These are phyloP conservation scores for Neofusicoccum laricinum DNA, from an alignment of 2,329 filamentous ascomycete genomes.

Conservation along the genomic window DNA sequence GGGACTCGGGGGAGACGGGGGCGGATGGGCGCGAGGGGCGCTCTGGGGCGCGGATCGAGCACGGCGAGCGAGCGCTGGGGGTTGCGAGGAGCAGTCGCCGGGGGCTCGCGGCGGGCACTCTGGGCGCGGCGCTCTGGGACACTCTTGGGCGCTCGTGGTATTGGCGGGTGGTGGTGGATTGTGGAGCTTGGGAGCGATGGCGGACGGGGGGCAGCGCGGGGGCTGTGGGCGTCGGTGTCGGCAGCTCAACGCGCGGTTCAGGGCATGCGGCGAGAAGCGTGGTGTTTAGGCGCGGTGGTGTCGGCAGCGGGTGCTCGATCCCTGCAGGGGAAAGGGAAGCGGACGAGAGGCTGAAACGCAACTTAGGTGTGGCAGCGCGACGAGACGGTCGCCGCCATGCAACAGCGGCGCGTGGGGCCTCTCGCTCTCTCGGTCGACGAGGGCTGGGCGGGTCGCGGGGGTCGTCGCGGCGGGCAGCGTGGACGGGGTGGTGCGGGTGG, in stretches of 20 bases:
- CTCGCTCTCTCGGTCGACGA: slow-evolving; percentile 8
- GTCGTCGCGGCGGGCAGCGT: background rate
- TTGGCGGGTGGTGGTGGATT: background rate
- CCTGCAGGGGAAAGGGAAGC: slow-evolving; percentile 17
- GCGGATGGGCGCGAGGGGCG: background rate
- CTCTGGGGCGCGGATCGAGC: background rate
- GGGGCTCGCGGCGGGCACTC: background rate
- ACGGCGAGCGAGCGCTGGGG: background rate
- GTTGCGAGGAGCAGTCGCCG: background rate
- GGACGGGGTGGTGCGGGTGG: background rate
- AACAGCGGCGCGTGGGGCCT: slow-evolving; percentile 2
- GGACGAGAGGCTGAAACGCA: slow-evolving; percentile 18
- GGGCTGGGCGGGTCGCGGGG: background rate
- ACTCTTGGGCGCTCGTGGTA: background rate
- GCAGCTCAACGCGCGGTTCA: background rate
- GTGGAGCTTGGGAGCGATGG: background rate
- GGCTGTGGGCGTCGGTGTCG: background rate
- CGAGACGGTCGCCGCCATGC: slow-evolving; percentile 16
- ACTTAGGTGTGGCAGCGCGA: slow-evolving; percentile 12
- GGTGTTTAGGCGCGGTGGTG: background rate
- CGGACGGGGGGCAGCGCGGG: slow-evolving; percentile 1
- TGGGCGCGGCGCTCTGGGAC: background rate
- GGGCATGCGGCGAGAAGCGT: slow-evolving; percentile 6
- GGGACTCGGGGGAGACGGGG: background rate
- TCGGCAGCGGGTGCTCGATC: slow-evolving; percentile 11